A percentile compares a stretch with the other conserved stretches of the same genome.
These are phyloP conservation scores for Marasmius tenuissimus DNA, from an alignment of 1,284 basidiomycete genomes.

Conservation along the genomic window DNA sequence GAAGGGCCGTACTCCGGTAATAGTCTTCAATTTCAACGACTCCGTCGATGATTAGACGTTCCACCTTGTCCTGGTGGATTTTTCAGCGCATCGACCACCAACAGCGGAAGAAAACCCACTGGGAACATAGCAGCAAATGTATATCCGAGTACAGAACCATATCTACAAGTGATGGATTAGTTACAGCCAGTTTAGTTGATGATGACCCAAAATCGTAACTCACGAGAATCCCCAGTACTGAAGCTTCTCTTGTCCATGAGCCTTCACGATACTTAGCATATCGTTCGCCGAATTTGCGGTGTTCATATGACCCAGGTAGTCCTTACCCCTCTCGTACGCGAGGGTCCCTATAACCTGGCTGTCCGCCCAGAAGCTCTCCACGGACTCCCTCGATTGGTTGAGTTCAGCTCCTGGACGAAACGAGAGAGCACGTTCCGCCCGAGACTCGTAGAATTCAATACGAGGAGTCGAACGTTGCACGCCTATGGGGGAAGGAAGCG, in stretches of 20 bases:
- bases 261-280: conserved; percentile 26
- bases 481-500: conserved; percentile 8
- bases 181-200: not conserved
- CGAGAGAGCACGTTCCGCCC: conserved; percentile 11
- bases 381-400: conserved; percentile 18
- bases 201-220: not conserved
- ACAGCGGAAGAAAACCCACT: conserved; percentile 4
- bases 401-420: not conserved
- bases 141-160: conserved; percentile 19
- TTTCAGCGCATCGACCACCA: not conserved
- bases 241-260: conserved; percentile 23
- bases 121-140: conserved; percentile 23
- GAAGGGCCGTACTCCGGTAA: conserved; percentile 10
- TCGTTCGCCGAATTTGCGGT: conserved; percentile 28
- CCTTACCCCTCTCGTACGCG: conserved; percentile 16
- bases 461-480: conserved; percentile 6
- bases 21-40: conserved; percentile 17
- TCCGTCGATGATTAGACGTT: conserved; percentile 19
- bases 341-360: conserved; percentile 19
- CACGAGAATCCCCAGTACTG: conserved; percentile 29
- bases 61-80: conserved; percentile 16
- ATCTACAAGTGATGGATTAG: conserved; percentile 5
- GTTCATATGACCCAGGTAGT: conserved; percentile 19
- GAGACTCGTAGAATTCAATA: not conserved
- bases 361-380: conserved; percentile 17